Evolutionary conservation across 768 basidiomycete genomes (phyloP).

Genomic region (Hebeloma cylindrosporum): DNA sequence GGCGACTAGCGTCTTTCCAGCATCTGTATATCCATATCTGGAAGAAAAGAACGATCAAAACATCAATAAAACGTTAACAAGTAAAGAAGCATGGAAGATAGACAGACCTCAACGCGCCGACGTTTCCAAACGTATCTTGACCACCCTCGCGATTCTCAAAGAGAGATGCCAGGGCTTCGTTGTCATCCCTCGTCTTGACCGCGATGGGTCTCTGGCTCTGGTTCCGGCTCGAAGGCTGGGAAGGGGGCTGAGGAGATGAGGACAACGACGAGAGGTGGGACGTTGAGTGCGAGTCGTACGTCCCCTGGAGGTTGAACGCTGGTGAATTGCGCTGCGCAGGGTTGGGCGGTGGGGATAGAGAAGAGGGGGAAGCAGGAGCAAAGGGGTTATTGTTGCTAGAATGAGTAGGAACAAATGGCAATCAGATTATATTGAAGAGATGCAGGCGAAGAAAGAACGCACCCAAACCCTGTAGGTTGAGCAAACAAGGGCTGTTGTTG

Average conservation of each 20-base stretch:
- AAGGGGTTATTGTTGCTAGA: conserved; percentile 95
- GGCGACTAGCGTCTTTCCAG: conserved; percentile 41
- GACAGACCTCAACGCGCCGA: conserved; percentile 67
- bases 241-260: conserved; percentile 41
- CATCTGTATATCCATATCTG: conserved; percentile 62
- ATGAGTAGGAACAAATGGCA: conserved; percentile 26
- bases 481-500: conserved; percentile 44
- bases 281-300: conserved; percentile 56
- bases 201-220: conserved; percentile 34
- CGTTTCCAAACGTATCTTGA: conserved; percentile 93
- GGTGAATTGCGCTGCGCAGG: conserved; percentile 35
- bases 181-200: conserved; percentile 49
- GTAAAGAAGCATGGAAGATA: conserved; percentile 1
- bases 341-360: conserved; percentile 24
- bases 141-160: conserved; percentile 92
- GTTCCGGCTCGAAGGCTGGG: conserved; percentile 24
- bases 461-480: conserved; percentile 81
- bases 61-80: not conserved
- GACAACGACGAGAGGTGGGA: conserved; percentile 45
- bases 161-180: conserved; percentile 78
- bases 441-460: conserved; percentile 23
- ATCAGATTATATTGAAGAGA: conserved; percentile 2
- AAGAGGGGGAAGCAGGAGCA: conserved; percentile 50
- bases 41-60: not conserved
- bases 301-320: conserved; percentile 69